Conservation (phyloP, 208 protist species). For the Crithidia fasciculata region DNA sequence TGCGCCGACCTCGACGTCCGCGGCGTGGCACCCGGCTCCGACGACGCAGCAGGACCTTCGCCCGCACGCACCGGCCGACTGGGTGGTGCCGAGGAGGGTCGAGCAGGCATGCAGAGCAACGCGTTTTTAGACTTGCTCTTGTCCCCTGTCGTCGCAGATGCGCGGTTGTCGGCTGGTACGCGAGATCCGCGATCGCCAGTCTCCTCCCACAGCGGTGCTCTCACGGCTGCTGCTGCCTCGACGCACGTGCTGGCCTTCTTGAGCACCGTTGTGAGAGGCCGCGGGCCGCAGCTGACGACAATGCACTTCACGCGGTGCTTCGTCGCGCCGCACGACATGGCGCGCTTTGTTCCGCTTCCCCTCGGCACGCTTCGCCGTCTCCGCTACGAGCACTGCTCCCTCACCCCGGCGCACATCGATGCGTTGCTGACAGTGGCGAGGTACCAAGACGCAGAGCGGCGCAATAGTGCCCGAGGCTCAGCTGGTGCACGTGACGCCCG, state of each 20-base stretch:
- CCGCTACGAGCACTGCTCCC: constrained; percentile 62
- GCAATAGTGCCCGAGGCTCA: neutral
- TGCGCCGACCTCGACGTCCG: constrained; percentile 50
- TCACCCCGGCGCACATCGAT: constrained; percentile 65
- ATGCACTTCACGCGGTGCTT: constrained; percentile 59
- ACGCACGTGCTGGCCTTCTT: constrained; percentile 53
- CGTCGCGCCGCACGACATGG: constrained; percentile 52
- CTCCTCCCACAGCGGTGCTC: neutral
- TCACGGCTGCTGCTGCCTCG: neutral
- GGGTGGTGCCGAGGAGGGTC: neutral
- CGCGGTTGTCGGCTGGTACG: neutral
- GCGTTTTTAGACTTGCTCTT: constrained; percentile 45
- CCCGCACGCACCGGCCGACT: neutral
- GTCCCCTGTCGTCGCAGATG: neutral
- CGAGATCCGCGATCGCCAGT: neutral
- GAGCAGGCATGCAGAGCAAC: constrained; percentile 28
- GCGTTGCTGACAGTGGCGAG: constrained; percentile 47
- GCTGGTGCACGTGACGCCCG: neutral
- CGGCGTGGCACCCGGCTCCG: neutral
- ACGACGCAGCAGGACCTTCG: neutral
- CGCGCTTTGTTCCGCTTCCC: constrained; percentile 34
- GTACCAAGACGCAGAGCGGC: constrained; percentile 13
- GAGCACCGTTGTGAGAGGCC: constrained; percentile 41
- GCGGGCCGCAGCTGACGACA: constrained; percentile 23
- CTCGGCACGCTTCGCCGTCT: constrained; percentile 41